Base-by-base conservation (phyloP, 805 yeast genomes). In the Pichia gijzeniarum region DNA sequence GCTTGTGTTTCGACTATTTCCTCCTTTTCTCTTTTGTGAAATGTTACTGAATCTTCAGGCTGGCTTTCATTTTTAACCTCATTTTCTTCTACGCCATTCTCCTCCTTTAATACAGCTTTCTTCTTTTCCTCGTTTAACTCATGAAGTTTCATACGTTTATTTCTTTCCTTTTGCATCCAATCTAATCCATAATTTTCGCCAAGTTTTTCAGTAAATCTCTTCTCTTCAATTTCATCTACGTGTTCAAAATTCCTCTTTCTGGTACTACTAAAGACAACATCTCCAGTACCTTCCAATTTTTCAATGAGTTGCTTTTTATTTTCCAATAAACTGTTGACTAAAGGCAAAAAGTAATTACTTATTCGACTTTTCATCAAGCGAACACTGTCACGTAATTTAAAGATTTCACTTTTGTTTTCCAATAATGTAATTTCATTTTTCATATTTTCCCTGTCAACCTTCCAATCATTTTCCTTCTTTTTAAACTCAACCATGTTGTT, bases 91-190 rank as follows among this genome's bases (percentile, higher is more conserved):
- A n/a, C n/a, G n/a, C n/a, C 36, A 34, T 18, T 18, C 12, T 34
- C 36, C 5, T 6, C 14, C 43, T n/a, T 16, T 12, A 25, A 25
- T 25, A 7, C 10, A 6, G 5, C n/a, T 14, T 13, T 16, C 14
- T n/a, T 8, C 7, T 35, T 16, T 4, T 35, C 17, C 38, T 31
- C 19, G 5, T 17, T 33, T 8, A n/a, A n/a, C n/a, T 21, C 17
- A n/a, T 22, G 22, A 1, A 20, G 6, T 39, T 34, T 39, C 21
- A 44, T 21, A 16, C 47, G 47, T 21, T 38, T 44, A n/a, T 35
- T 28, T 20, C 47, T 35, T 30, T 44, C 40, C 5, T 33, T 19
- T n/a, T 43, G 35, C 22, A 43, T 36, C 40, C 41, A 39, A 17
- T 33, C 40, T 4, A 43, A 22, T 1, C 28, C 36, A 25, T 22